These are phyloP conservation scores for Lycium ferocissimum DNA, from an alignment of 257 asterid species.

Conservation along the genomic window DNA sequence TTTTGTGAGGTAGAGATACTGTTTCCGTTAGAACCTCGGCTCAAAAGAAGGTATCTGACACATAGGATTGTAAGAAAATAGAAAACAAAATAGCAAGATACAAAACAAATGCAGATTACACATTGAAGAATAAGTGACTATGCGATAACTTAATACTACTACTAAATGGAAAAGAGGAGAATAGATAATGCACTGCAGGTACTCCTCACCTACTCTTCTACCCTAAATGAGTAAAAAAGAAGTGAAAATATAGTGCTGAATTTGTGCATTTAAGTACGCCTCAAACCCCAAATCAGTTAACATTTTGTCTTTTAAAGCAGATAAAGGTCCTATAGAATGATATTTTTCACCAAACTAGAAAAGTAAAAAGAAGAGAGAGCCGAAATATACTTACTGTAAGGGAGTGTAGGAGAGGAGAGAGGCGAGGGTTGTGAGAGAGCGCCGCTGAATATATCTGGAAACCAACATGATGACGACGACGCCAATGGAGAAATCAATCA, in stretches of 20 bases:
- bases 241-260: background rate
- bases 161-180: no score
- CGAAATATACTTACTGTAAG: slow-evolving; percentile 28
- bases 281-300: background rate
- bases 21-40: no score
- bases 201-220: no score
- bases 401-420: slow-evolving; percentile 36
- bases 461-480: slow-evolving; percentile 36
- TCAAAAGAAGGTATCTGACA: no score
- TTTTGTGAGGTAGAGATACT: no score
- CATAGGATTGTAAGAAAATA: no score
- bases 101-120: no score
- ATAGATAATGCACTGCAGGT: no score
- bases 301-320: background rate
- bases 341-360: no score
- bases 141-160: no score
- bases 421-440: slow-evolving; percentile 42
- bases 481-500: background rate
- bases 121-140: no score
- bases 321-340: background rate
- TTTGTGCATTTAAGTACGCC: background rate
- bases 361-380: background rate
- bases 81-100: no score
- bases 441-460: slow-evolving; percentile 45
- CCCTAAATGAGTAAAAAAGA: background rate